These are phyloP conservation scores for Globisporangium perplexum DNA, from an alignment of 352 stramenopile species.

Conservation along the genomic window DNA sequence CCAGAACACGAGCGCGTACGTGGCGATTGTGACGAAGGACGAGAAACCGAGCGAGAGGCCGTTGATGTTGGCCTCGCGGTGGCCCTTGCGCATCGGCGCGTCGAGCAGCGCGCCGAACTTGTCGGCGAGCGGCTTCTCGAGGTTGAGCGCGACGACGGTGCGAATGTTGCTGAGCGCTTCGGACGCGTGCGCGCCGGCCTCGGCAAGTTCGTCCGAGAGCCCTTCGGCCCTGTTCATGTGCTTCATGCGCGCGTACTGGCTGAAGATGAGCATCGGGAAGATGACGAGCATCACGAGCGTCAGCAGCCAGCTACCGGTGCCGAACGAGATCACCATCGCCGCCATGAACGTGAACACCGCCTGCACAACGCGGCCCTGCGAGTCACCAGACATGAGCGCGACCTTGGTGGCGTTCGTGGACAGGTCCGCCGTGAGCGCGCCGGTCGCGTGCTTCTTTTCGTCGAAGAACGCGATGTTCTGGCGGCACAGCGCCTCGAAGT, in stretches of 20 bases:
- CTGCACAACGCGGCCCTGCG: constrained; percentile 41
- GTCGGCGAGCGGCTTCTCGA: constrained; percentile 22
- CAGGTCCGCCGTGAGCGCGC: constrained; percentile 46
- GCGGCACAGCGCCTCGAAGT: constrained; percentile 38
- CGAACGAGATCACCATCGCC: constrained; percentile 11
- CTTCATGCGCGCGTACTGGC: constrained; percentile 21
- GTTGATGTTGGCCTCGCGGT: constrained; percentile 23
- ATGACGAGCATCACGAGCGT: constrained; percentile 14
- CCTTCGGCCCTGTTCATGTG: constrained; percentile 15
- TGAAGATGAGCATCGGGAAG: constrained; percentile 17
- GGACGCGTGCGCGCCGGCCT: constrained; percentile 31
- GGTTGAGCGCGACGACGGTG: constrained; percentile 28
- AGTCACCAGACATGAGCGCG: constrained; percentile 28
- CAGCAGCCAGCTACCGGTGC: constrained; percentile 12
- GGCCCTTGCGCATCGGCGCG: constrained; percentile 12
- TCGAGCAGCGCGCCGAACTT: constrained; percentile 29
- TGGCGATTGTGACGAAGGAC: constrained; percentile 39
- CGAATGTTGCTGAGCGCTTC: constrained; percentile 41
- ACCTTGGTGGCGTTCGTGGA: constrained; percentile 45
- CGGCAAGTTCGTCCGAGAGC: constrained; percentile 21
- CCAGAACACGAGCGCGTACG: constrained; percentile 53
- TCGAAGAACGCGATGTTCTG: constrained; percentile 75
- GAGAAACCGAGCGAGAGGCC: constrained; percentile 51
- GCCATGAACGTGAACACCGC: constrained; percentile 30
- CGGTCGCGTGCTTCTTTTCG: constrained; percentile 31